A percentile compares a stretch with the other conserved stretches of the same genome.
Conservation (phyloP, 148 eudicot species). For the Rhododendron kiyosumense region DNA sequence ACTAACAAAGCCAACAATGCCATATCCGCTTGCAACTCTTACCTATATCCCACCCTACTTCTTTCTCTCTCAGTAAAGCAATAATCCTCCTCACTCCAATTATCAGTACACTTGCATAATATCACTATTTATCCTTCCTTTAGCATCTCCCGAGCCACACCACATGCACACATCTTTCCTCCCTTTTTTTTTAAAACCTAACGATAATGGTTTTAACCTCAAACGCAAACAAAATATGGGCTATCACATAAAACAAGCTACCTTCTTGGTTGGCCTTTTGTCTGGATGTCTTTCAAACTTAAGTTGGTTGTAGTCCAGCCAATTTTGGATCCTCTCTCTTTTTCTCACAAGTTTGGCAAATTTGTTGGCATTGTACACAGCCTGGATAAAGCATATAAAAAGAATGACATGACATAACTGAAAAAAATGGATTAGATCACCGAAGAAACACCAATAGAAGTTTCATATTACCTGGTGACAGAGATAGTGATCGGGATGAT, state of each 20-base stretch:
- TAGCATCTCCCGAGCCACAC: neutral
- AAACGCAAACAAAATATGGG: neutral
- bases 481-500: slow-evolving; percentile 77
- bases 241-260: slow-evolving; percentile 18
- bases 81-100: neutral
- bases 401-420: neutral
- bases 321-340: slow-evolving; percentile 66
- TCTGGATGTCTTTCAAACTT: slow-evolving; percentile 77
- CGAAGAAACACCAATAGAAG: neutral
- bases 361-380: slow-evolving; percentile 85
- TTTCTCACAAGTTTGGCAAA: slow-evolving; percentile 69
- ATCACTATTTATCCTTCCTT: neutral
- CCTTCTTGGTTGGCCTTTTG: slow-evolving; percentile 79
- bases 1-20: neutral
- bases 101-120: neutral
- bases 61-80: neutral
- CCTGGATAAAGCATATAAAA: slow-evolving; percentile 34
- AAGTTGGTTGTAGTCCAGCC: slow-evolving; percentile 87
- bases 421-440: neutral
- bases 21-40: neutral
- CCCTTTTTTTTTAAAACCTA: neutral
- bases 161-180: neutral
- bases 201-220: neutral
- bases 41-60: neutral
- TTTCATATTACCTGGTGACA: slow-evolving; percentile 67